Conservation (phyloP, 192 early-diverging fungal genomes). For the Coemansia sp. region DNA sequence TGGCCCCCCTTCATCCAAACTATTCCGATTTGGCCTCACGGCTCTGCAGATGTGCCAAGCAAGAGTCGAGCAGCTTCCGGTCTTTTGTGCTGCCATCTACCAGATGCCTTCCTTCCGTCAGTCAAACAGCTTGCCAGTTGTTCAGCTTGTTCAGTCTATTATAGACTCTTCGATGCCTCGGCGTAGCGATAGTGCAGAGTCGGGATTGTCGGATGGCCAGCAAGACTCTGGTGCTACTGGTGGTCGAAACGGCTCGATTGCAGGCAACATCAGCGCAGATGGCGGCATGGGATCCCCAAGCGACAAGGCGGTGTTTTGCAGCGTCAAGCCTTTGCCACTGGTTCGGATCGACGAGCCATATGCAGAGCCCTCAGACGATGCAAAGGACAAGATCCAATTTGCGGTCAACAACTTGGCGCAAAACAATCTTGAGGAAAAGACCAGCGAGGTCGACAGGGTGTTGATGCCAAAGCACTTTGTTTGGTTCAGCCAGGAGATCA, state of each 20-base stretch:
- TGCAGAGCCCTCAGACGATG: slow-evolving; percentile 49
- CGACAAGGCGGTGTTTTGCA: slow-evolving; percentile 20
- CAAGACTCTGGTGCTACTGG: slow-evolving; percentile 23
- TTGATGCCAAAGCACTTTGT: slow-evolving; percentile 72
- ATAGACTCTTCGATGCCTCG: slow-evolving; percentile 24
- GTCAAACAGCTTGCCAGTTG: slow-evolving; percentile 39
- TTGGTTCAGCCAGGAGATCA: slow-evolving; percentile 95
- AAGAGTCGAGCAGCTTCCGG: slow-evolving; percentile 86
- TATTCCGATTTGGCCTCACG: slow-evolving; percentile 89
- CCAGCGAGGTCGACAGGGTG: slow-evolving; percentile 61
- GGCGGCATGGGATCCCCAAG: neutral
- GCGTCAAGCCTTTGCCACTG: slow-evolving; percentile 39
- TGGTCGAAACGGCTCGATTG: slow-evolving; percentile 31
- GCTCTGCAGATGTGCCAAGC: slow-evolving; percentile 80
- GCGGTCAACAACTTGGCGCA: slow-evolving; percentile 93
- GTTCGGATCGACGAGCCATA: slow-evolving; percentile 29
- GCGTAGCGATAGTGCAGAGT: slow-evolving; percentile 25
- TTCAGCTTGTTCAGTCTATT: slow-evolving; percentile 43
- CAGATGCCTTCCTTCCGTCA: slow-evolving; percentile 84
- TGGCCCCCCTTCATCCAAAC: slow-evolving; percentile 70
- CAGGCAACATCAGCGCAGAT: neutral
- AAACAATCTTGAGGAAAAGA: slow-evolving; percentile 82
- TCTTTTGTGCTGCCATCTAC: slow-evolving; percentile 78
- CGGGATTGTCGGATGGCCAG: slow-evolving; percentile 17
- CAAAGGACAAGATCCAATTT: slow-evolving; percentile 94